Conservation (phyloP, 2,329 filamentous ascomycete species). For the Aspergillus quadricinctus region DNA sequence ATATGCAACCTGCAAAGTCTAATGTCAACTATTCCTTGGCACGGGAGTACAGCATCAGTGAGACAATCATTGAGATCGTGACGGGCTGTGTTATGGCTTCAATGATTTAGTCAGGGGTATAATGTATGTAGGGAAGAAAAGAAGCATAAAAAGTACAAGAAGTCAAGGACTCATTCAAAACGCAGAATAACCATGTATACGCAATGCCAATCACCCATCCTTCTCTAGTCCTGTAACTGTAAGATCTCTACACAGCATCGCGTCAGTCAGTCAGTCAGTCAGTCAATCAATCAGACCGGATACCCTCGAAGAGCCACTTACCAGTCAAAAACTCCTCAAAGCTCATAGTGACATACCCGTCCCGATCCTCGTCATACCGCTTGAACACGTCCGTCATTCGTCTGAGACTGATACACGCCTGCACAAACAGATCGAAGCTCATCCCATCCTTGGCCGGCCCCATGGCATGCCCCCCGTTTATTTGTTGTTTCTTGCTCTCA, state of each 20-base stretch:
- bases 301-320: constrained; percentile 21
- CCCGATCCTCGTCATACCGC: constrained; percentile 94
- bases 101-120: constrained; percentile 6
- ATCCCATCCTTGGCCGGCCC: constrained; percentile 53
- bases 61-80: background rate
- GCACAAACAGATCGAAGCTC: constrained; percentile 95
- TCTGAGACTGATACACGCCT: constrained; percentile 94
- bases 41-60: background rate
- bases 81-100: background rate
- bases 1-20: background rate
- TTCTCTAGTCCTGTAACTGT: constrained; percentile 32
- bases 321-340: constrained; percentile 76
- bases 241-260: constrained; percentile 26
- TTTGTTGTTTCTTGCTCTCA: constrained; percentile 55
- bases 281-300: background rate
- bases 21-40: background rate
- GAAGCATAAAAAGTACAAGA: constrained; percentile 1
- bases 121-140: constrained; percentile 2
- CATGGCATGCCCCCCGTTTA: constrained; percentile 30
- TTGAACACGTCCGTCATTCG: constrained; percentile 99
- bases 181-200: background rate
- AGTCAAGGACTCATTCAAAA: background rate
- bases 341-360: constrained; percentile 82
- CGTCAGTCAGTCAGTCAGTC: constrained; percentile 4
- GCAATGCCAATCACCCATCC: background rate